Evolutionary conservation across 768 basidiomycete species (phyloP), one percentile per base, ranked within the genome.

Genomic region (Kwoniella europaea): DNA sequence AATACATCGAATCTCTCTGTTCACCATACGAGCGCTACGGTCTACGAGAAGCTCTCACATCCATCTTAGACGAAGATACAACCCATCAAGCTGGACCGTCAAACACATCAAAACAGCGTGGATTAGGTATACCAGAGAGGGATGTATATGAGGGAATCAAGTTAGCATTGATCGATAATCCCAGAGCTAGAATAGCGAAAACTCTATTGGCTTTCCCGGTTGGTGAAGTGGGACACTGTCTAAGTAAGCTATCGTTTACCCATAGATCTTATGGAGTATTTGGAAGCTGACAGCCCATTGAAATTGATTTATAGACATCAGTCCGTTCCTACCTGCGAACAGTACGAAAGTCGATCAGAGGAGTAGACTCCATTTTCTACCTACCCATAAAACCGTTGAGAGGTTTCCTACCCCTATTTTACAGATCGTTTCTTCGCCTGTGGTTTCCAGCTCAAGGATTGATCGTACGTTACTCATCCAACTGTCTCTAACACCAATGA

Each of bases 331-430:
- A 16, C 69, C 72, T 46, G 43, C 46, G 10, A 59, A 50, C 20
- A 56, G 64, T 16, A 65, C 46, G 5, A 60, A 52, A 61, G 60
- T 68, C n/a, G 54, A 68, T 44, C 62, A 7, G 22, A 24, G 58
- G 50, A 24, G 20, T 22, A 68, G 35, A 52, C 10, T 65, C 22
- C 42, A 52, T 52, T 78, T 78, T 52, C 20, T 22, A 22, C 73
- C 77, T 1, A 72, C 65, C 18, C 54, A 67, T 9, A 72, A 69
- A 53, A 50, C 73, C 9, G 58, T 66, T 16, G 69, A 73, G 10
- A 55, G 73, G 42, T 80, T 74, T 46, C 71, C 71, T 16, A 80
- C 76, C 0, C 54, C 44, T 3, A 78, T 80, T 0, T 69, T 80
- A 9, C 76, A 77, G 43, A 68, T 80, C 3, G 63, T 64, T 22